Evolutionary conservation across 1,284 basidiomycete species (phyloP).

Genomic region (Papiliotrema laurentii): DNA sequence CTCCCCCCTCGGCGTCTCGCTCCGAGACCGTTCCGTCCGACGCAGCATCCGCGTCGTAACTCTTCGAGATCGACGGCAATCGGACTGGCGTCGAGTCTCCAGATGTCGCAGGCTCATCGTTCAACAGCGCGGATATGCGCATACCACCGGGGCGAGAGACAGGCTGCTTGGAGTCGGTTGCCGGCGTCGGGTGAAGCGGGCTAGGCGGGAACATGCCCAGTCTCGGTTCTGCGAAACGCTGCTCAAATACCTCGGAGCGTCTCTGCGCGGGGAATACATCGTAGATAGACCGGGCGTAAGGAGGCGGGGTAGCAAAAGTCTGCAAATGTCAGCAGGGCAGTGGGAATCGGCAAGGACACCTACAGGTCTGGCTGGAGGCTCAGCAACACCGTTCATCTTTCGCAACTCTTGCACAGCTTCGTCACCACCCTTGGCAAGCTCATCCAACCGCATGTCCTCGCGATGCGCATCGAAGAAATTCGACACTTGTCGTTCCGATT

Average conservation of each 20-base stretch:
- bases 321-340: neutral
- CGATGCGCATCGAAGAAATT: constrained; percentile 60
- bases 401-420: neutral
- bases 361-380: neutral
- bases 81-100: neutral
- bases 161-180: constrained; percentile 6
- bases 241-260: neutral
- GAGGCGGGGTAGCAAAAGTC: neutral
- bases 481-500: constrained; percentile 72
- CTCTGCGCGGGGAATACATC: constrained; percentile 7
- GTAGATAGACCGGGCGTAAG: constrained; percentile 9
- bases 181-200: constrained; percentile 7
- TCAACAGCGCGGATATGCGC: constrained; percentile 40
- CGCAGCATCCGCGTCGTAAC: constrained; percentile 21
- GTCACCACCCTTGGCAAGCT: neutral
- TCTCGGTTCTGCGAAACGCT: constrained; percentile 24
- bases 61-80: neutral
- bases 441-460: constrained; percentile 2
- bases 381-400: neutral
- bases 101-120: constrained; percentile 30
- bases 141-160: constrained; percentile 33
- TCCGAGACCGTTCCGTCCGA: constrained; percentile 44
- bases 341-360: no score
- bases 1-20: constrained; percentile 22
- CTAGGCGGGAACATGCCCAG: constrained; percentile 37